Conservation (phyloP, 768 basidiomycete genomes). For the Clathrus columnatus region DNA sequence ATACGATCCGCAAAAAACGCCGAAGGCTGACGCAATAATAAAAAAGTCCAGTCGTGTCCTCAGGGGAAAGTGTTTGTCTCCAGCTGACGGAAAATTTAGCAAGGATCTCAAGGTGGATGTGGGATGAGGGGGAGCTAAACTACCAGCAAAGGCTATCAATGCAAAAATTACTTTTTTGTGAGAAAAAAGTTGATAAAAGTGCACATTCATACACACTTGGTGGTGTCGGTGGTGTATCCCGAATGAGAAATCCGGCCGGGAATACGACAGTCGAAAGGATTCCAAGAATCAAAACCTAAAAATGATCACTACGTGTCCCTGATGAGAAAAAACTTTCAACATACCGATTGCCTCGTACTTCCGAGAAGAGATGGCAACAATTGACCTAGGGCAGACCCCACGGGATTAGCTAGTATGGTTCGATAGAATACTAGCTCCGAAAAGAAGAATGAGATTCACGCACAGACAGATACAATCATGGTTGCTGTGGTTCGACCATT, state of each 20-base stretch:
- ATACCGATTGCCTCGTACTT: slow-evolving; percentile 48
- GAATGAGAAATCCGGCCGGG: slow-evolving; percentile 53
- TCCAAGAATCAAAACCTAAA: slow-evolving; percentile 59
- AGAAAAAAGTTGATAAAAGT: neutral
- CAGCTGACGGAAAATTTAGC: slow-evolving; percentile 29
- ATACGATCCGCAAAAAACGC: slow-evolving; percentile 54
- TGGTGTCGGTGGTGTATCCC: slow-evolving; percentile 58
- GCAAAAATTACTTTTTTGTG: neutral
- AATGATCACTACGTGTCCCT: neutral
- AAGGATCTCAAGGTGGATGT: slow-evolving; percentile 44
- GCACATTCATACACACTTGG: slow-evolving; percentile 47
- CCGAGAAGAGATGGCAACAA: slow-evolving; percentile 58
- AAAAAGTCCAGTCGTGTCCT: slow-evolving; percentile 66
- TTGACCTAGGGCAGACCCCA: slow-evolving; percentile 68
- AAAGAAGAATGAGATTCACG: slow-evolving; percentile 8
- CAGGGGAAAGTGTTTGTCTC: slow-evolving; percentile 47
- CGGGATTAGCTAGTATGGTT: slow-evolving; percentile 50
- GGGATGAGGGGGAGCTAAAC: slow-evolving; percentile 14
- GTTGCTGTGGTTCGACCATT: slow-evolving; percentile 71
- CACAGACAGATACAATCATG: slow-evolving; percentile 44
- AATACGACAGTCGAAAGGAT: slow-evolving; percentile 57
- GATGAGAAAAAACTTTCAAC: slow-evolving; percentile 16
- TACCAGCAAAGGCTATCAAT: slow-evolving; percentile 19
- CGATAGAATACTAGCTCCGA: neutral
- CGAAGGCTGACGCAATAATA: slow-evolving; percentile 53